Percentiles rank a stretch among this genome's conserved stretches.
Evolutionary conservation across 1,139 yeast species (phyloP).

Genomic region (Magnusiomyces paraingens): DNA sequence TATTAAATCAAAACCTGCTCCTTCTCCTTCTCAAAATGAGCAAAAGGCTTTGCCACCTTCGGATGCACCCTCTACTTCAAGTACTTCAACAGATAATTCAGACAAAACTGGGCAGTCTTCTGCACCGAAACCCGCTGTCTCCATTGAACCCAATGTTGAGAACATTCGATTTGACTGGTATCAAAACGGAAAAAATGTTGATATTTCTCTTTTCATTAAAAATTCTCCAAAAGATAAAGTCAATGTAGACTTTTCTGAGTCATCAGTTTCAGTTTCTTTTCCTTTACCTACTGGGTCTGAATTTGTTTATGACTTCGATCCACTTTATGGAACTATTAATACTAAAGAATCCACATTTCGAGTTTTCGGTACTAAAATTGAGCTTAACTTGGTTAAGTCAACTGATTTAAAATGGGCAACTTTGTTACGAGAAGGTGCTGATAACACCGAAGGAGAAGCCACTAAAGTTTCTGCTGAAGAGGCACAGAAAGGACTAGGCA

Average conservation of each 20-base stretch:
- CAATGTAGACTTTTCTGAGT: slow-evolving; percentile 35
- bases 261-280: slow-evolving; percentile 28
- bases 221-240: slow-evolving; percentile 46
- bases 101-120: slow-evolving; percentile 1
- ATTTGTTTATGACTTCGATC: slow-evolving; percentile 33
- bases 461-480: slow-evolving; percentile 11
- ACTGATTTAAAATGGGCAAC: slow-evolving; percentile 36
- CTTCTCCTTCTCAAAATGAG: slow-evolving; percentile 7
- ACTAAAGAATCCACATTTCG: slow-evolving; percentile 41
- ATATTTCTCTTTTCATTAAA: slow-evolving; percentile 68
- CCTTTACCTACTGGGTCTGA: slow-evolving; percentile 20
- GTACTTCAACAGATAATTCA: slow-evolving; percentile 1
- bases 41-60: slow-evolving; percentile 2
- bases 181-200: slow-evolving; percentile 52
- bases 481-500: slow-evolving; percentile 13
- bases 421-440: slow-evolving; percentile 25
- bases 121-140: background rate
- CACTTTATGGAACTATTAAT: slow-evolving; percentile 48
- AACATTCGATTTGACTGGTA: slow-evolving; percentile 73
- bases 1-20: background rate
- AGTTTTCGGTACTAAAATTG: slow-evolving; percentile 70
- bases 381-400: slow-evolving; percentile 44
- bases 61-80: slow-evolving; percentile 11
- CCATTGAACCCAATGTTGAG: slow-evolving; percentile 18
- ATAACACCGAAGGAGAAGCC: slow-evolving; percentile 15